Base-by-base conservation (phyloP, 164 flowering plant genomes). In the Vitis cinerea region DNA sequence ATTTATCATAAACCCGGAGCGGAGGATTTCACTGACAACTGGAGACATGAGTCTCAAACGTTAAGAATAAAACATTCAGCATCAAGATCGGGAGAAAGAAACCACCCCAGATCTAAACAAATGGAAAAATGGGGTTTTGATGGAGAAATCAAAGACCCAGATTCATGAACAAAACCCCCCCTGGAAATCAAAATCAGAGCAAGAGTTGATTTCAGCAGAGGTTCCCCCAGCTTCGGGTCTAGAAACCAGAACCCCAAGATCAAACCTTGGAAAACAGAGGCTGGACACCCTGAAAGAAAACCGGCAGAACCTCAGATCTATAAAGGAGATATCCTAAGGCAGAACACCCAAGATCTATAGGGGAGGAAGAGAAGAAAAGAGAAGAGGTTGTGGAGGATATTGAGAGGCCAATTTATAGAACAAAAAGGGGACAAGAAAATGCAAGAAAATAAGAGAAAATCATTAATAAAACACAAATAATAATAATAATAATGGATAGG, bases 21-120 rank as follows among this genome's bases (percentile, higher is more conserved):
- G 90, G 69, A 91, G 83, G 74, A 87, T 76, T 83, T 93, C 98
- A 79, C 92, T 83, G 11, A 92, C 81, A 71, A 88, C 81, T 50
- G 89, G 85, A 84, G 91, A 80, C 98, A 90, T 92, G 79, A 80
- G 79, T 74, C 68, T 77, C 69, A 75, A 78, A 82, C 84, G 80
- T 84, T 67, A 79, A 77, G 58, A 77, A 61, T 72, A 75, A 72
- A 8, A 57, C 50, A 51, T 63, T 76, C 58, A 73, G 74, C 83
- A 80, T 80, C 73, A 23, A 66, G 12, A 48, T 10, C 16, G 2
- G 10, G 19, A 64, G 8, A 50, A 19, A 50, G 29, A 48, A 65
- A n/a, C 59, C 30, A 61, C 60, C 16, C 23, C 50, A 63, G 27
- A 49, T 11, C 49, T 10, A 60, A 27, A 29, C 29, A 29, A 11